Base-by-base conservation (phyloP, 208 protist species). In the Acanthamoeba healyi region DNA sequence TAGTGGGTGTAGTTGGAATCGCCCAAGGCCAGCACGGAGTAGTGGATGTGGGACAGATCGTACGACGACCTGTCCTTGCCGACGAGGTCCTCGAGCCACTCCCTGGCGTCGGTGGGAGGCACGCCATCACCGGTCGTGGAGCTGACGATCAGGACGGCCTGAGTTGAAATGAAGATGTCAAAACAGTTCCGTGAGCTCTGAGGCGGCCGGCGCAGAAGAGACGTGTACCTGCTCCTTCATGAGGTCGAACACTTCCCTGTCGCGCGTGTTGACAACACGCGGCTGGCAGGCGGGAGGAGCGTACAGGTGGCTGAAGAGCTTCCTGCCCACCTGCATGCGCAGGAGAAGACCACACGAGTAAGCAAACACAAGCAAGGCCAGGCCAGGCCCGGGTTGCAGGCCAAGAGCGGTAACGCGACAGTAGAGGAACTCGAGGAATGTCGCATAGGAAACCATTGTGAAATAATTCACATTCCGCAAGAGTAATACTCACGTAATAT, bases 51-150 rank as follows among this genome's bases (percentile, higher is more conserved):
- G 12, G 44, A 15, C 3, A 98, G 90, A 42, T 84, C 42, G 32
- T 40, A 56, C 9, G n/a, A 17, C n/a, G 61, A 40, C 51, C 56
- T 90, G 82, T 63, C 22, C 49, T 49, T 61, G 40, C n/a, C 44
- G 34, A 90, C 34, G 36, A 90, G 40, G 24, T 61, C 51, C 24
- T 90, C 51, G 26, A 70, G 32, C 54, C 46, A 90, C 12, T 61
- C 54, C 19, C 51, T 32, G 32, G 82, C 82, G 22, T 90, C 82
- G 74, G 97, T 96, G n/a, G 97, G 97, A 24, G 95, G 72, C 34
- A 97, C 96, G 24, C 97, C 97, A 74, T 98, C 96, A 32, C 97
- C 97, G 15, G 97, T 96, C 2, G 97, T 98, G 2, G 96, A 95
- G 51, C 95, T 44, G 26, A 97, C 96, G 72, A 97, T 96, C 14